These are phyloP conservation scores for Coemansia sp. DNA, from an alignment of 192 early-diverging fungal genomes.

Conservation along the genomic window DNA sequence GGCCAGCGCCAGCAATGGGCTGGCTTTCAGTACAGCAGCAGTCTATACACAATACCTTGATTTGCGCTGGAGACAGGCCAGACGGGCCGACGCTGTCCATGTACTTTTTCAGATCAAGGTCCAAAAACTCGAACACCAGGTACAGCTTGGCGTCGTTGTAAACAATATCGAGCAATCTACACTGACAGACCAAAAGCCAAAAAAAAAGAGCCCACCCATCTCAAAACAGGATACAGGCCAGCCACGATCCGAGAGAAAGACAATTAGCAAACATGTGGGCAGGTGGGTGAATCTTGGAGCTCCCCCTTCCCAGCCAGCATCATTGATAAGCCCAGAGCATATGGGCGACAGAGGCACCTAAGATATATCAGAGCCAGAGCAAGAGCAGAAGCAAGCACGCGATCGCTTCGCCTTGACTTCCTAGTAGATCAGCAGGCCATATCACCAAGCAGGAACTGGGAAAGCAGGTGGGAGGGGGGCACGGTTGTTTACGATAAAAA, in stretches of 20 bases:
- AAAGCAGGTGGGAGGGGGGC: neutral
- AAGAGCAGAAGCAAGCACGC: neutral
- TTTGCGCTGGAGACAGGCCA: conserved; percentile 58
- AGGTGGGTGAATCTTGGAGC: neutral
- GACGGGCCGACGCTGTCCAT: conserved; percentile 66
- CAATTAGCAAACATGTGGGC: neutral
- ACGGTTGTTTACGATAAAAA: conserved; percentile 5
- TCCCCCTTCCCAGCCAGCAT: neutral
- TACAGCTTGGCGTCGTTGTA: conserved; percentile 86
- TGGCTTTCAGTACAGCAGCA: no score
- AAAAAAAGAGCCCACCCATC: neutral
- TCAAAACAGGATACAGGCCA: neutral
- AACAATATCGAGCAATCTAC: conserved; percentile 86
- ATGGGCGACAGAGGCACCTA: neutral
- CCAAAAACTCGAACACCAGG: conserved; percentile 95
- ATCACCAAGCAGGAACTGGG: neutral
- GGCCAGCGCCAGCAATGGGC: neutral
- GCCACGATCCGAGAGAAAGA: neutral
- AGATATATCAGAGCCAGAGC: neutral
- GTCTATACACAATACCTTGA: conserved; percentile 51
- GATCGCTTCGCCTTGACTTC: neutral
- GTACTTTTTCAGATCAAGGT: conserved; percentile 87
- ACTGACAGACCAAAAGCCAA: neutral
- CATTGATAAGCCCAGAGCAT: neutral
- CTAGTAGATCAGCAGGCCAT: neutral